Base-by-base conservation (phyloP, 2,329 filamentous ascomycete species). In the Mycosphaerelloides madeirae region DNA sequence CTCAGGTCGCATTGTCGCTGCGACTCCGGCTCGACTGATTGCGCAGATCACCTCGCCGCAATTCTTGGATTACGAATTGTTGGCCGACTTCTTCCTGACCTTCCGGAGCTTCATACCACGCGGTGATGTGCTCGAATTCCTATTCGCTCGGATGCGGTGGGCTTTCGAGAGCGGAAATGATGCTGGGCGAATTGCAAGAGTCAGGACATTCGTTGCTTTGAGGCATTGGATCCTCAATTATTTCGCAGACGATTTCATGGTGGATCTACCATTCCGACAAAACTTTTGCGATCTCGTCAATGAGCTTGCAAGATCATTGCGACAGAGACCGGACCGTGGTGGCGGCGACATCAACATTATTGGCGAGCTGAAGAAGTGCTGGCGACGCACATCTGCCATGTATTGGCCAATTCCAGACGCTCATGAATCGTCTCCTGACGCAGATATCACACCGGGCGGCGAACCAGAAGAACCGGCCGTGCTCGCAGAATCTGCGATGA, bases 221-320 rank as follows among this genome's bases (percentile, higher is more conserved):
- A 82, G 93, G 44, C 93, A 98, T 66, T 98, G 93, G 93, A 90
- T 97, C 45, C 70, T 98, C 50, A 98, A 98, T 65, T 98, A 98
- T 66, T 98, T 97, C 56, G 77, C 87, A 43, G 93, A 98, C 62
- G 93, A 98, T 63, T 98, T 95, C 63, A 80, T 94, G 31, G 68
- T 84, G 18, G 81, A 90, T 61, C 83, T 84, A 60, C 72, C 78
- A 34, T 73, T 97, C 25, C 83, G 91, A 7, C 72, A 78, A 4
- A 79, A 80, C 13, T 96, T 96, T 62, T 96, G 91, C 67, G 74
- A 81, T 25, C 74, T 89, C 7, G 75, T 96, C 46, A 96, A 97
- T 63, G 63, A 64, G 18, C 63, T 84, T 43, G 77, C 78, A 44
- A 61, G 65, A 22, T 68, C 75, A 43, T 68, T 84, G 28, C 74